Base-by-base conservation (phyloP, 2,329 filamentous ascomycete genomes). In the Aspergillus aculeatus region DNA sequence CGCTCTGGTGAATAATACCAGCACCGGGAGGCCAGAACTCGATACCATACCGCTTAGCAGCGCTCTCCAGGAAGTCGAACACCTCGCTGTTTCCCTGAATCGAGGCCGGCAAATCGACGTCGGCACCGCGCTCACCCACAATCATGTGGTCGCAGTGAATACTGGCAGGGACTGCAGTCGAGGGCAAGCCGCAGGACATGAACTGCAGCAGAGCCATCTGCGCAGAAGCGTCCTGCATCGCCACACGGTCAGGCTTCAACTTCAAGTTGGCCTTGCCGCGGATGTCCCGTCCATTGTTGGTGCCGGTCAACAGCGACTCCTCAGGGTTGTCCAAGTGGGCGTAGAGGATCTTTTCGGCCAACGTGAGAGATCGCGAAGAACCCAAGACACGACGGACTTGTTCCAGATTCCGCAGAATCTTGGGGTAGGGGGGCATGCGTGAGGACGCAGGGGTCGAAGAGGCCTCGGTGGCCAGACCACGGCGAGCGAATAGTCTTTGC, bases 81-180 rank as follows among this genome's bases (percentile, higher is more conserved):
- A 99, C 93, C 82, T 99, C 95, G 76, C 92, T 92, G 78, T 99
- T 99, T 50, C 90, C 89, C 77, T 89, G 83, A 63, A 99, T 96
- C 47, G 92, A 95, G 32, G 89, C 86, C 29, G 89, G 86, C 63
- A 99, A 80, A 79, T 99, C 95, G 24, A 87, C 85, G 69, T 94
- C 89, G 38, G 94, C 95, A 60, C 95, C 95, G 73, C 88, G 90
- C 78, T 96, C 89, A 58, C 94, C 95, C 31, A 98, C 94, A 79
- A 99, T 98, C 87, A 99, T 89, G 77, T 99, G 95, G 80, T 99
- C 95, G 79, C 95, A 99, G 81, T 99, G 95, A 68, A 98, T 97
- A 76, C 93, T 97, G 52, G 95, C 94, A 11, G 95, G 95, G 53
- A 99, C 94, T 10, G 93, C 93, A 2, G 95, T 96, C 61, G 87